These are phyloP conservation scores for Pulveroboletus sp. DNA, from an alignment of 768 basidiomycete species.

Conservation along the genomic window DNA sequence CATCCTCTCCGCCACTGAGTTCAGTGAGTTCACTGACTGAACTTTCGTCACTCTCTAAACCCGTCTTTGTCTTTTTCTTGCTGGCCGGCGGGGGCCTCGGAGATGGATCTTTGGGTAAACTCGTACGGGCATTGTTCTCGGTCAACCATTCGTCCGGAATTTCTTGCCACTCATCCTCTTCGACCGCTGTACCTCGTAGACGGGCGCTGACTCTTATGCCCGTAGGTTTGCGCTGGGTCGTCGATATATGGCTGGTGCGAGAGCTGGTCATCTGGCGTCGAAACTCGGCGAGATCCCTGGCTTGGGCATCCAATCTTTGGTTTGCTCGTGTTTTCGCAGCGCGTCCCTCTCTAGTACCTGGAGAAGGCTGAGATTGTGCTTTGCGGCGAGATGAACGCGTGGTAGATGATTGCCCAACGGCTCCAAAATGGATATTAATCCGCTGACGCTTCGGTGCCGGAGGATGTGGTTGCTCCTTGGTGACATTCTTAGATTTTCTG, in stretches of 20 bases:
- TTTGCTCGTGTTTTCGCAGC: constrained; percentile 73
- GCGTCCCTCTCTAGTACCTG: constrained; percentile 46
- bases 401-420: constrained; percentile 4
- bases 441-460: constrained; percentile 26
- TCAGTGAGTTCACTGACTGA: constrained; percentile 75
- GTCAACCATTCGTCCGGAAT: constrained; percentile 71
- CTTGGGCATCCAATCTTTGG: constrained; percentile 61
- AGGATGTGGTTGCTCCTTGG: constrained; percentile 20
- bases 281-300: constrained; percentile 61
- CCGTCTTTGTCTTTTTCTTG: constrained; percentile 38
- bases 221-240: constrained; percentile 30
- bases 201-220: constrained; percentile 69
- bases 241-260: constrained; percentile 8
- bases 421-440: constrained; percentile 2
- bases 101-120: constrained; percentile 10
- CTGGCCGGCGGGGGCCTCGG: constrained; percentile 4
- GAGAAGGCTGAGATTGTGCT: constrained; percentile 12
- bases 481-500: constrained; percentile 10
- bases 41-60: constrained; percentile 58
- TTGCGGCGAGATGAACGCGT: constrained; percentile 14
- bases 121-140: constrained; percentile 17
- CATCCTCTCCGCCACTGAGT: constrained; percentile 48
- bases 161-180: constrained; percentile 72
- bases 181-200: constrained; percentile 47
- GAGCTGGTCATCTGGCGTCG: constrained; percentile 42